Evolutionary conservation across 768 basidiomycete species (phyloP), one percentile per base, ranked within the genome.

Genomic region (Zangia roseola): DNA sequence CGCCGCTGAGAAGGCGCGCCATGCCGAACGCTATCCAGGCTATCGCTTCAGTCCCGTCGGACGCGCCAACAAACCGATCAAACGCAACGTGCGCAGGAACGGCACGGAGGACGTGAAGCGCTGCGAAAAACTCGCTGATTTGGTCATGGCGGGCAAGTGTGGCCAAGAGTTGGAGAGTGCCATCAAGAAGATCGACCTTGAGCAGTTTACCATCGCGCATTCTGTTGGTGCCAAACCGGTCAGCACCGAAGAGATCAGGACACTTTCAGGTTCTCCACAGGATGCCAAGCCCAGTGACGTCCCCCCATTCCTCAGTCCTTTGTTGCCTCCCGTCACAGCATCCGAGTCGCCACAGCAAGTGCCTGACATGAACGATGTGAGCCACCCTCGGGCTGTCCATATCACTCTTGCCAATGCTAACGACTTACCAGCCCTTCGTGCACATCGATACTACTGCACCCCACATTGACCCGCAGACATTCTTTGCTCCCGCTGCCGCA

Each of bases 61-160:
- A 10, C 75, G 79, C 7, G 55, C 69, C 5, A 73, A 72, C 50
- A 74, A 72, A 38, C 74, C 74, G 1, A 46, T 74, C 14, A 80
- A 75, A 56, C 71, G 80, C 35, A 80, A 76, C 10, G 76, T 80
- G 20, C 76, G 76, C 61, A 69, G 80, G 53, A 81, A 80, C 40
- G 72, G 76, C 28, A 58, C 52, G 17, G 69, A 72, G 45, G 81
- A 82, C 51, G 66, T 74, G 43, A 60, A 65, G 43, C 79, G 82
- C 10, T 80, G 77, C 62, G 67, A 71, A 54, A 64, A 69, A 36
- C 71, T 83, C 30, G 81, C 81, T 0, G 71, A 76, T 23, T 60
- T 83, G 7, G 63, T 83, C 41, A 66, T 77, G 39, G 65, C 71
- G 0, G 82, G 82, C 4, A 79, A 80, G 54, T 49, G 69, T 23